phyloP scores from a whole-genome alignment of 2,329 filamentous ascomycete species.

The Macrophomina tecta region DNA sequence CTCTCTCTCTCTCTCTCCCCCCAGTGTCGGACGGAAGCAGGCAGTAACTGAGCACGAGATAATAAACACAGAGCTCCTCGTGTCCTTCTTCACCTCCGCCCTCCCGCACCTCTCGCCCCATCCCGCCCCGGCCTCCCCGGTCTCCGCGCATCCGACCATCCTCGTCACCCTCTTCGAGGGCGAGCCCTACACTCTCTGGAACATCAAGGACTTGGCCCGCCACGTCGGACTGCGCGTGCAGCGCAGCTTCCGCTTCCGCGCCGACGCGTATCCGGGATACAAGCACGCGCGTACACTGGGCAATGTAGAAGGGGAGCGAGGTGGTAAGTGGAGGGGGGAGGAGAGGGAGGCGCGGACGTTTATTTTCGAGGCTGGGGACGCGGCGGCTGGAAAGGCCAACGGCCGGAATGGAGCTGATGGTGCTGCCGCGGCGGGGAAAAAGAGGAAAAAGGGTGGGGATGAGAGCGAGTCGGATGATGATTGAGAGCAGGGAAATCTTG shows the following conservation, averaged over 20 bases:
- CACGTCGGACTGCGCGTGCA: conserved; percentile 75
- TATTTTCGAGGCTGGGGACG: conserved; percentile 48
- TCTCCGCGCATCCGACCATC: conserved; percentile 63
- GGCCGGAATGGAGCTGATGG: conserved; percentile 27
- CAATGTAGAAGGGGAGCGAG: conserved; percentile 50
- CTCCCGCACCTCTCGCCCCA: conserved; percentile 55
- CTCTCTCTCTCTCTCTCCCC: background rate
- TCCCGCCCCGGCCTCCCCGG: background rate
- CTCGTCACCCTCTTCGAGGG: conserved; percentile 90
- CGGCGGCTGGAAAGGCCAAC: conserved; percentile 31
- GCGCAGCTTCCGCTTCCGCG: conserved; percentile 72
- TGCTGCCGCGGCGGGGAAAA: conserved; percentile 5
- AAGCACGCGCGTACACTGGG: conserved; percentile 75
- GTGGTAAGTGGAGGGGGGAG: conserved; percentile 57
- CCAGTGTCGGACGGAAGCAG: too few species aligned
- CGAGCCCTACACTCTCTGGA: conserved; percentile 95
- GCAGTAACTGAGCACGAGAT: too few species aligned
- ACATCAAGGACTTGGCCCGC: conserved; percentile 83
- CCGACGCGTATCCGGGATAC: conserved; percentile 74
- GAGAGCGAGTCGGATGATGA: conserved; percentile 16
- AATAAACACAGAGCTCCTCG: conserved; percentile 45
- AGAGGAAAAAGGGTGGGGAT: conserved; percentile 32
- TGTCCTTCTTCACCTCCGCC: conserved; percentile 53
- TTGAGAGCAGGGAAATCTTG: background rate
- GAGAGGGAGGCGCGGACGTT: conserved; percentile 54